A percentile compares a stretch with the other conserved stretches of the same genome.
Evolutionary conservation across 495 filamentous ascomycete genomes (phyloP).

Genomic region (Lasiosphaeria miniovina): DNA sequence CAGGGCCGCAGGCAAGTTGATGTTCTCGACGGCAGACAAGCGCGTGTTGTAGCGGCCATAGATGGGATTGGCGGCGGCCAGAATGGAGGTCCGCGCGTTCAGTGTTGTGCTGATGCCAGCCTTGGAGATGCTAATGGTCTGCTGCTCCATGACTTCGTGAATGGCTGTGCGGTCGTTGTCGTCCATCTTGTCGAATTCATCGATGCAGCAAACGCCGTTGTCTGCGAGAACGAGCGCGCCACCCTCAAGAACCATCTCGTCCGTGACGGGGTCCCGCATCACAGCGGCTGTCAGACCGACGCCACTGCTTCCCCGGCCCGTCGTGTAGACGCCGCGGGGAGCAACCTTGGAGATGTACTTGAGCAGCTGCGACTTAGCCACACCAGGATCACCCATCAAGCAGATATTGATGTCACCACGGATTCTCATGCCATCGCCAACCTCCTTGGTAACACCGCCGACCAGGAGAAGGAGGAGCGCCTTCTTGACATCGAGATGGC

Average conservation of each 20-base stretch:
- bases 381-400: slow-evolving; percentile 98
- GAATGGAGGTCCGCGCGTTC: slow-evolving; percentile 92
- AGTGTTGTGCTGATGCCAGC: slow-evolving; percentile 94
- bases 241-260: slow-evolving; percentile 98
- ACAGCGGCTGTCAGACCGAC: slow-evolving; percentile 97
- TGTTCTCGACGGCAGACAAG: slow-evolving; percentile 95
- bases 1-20: slow-evolving; percentile 93
- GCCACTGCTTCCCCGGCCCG: slow-evolving; percentile 90
- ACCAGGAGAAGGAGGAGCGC: slow-evolving; percentile 90
- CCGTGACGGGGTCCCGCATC: slow-evolving; percentile 97
- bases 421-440: slow-evolving; percentile 97
- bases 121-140: slow-evolving; percentile 98
- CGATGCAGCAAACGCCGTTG: slow-evolving; percentile 98
- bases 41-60: slow-evolving; percentile 98
- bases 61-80: slow-evolving; percentile 96
- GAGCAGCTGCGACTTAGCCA: slow-evolving; percentile 95
- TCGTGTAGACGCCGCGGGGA: slow-evolving; percentile 95
- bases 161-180: slow-evolving; percentile 94
- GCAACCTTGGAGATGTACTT: slow-evolving; percentile 99
- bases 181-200: slow-evolving; percentile 99
- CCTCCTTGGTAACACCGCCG: slow-evolving; percentile 93
- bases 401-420: slow-evolving; percentile 98
- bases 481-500: slow-evolving; percentile 96
- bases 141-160: slow-evolving; percentile 99
- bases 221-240: slow-evolving; percentile 94